These are phyloP conservation scores for Talaromyces sp. DNA, from an alignment of 2,329 filamentous ascomycete species.

Conservation along the genomic window DNA sequence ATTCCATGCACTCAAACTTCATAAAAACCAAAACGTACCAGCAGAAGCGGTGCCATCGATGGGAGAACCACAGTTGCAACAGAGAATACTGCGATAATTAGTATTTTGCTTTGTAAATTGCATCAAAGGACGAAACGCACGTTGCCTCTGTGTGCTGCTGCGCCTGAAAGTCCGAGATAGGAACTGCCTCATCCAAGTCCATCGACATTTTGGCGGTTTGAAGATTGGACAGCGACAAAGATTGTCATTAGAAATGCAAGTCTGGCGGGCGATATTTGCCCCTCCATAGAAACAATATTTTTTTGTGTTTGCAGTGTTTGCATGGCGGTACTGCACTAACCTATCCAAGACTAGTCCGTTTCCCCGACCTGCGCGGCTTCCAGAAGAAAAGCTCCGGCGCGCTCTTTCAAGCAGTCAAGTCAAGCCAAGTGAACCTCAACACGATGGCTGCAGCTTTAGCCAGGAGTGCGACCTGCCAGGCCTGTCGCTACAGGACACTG, in stretches of 20 bases:
- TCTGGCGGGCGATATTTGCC: slow-evolving; percentile 10
- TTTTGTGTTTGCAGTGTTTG: slow-evolving; percentile 15
- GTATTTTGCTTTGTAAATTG: slow-evolving; percentile 4
- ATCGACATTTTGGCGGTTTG: slow-evolving; percentile 45
- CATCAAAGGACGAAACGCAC: slow-evolving; percentile 30
- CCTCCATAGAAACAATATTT: slow-evolving; percentile 10
- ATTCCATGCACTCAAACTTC: background rate
- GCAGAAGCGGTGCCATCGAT: slow-evolving; percentile 71
- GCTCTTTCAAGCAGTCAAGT: background rate
- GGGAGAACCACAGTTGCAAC: slow-evolving; percentile 93
- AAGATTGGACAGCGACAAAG: background rate
- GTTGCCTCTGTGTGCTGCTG: slow-evolving; percentile 47
- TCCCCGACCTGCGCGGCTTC: background rate
- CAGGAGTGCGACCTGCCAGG: slow-evolving; percentile 24
- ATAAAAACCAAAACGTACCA: slow-evolving; percentile 2
- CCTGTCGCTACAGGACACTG: slow-evolving; percentile 24
- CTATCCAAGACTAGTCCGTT: background rate
- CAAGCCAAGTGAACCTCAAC: background rate
- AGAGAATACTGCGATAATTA: slow-evolving; percentile 66
- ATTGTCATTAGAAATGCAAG: background rate
- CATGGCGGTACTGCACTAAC: background rate
- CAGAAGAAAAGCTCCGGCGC: background rate
- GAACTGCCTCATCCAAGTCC: slow-evolving; percentile 54
- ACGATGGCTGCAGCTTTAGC: slow-evolving; percentile 19
- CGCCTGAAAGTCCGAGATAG: slow-evolving; percentile 39